phyloP scores from a whole-genome alignment of 2,329 filamentous ascomycete genomes.

The Fusarium sacchari region DNA sequence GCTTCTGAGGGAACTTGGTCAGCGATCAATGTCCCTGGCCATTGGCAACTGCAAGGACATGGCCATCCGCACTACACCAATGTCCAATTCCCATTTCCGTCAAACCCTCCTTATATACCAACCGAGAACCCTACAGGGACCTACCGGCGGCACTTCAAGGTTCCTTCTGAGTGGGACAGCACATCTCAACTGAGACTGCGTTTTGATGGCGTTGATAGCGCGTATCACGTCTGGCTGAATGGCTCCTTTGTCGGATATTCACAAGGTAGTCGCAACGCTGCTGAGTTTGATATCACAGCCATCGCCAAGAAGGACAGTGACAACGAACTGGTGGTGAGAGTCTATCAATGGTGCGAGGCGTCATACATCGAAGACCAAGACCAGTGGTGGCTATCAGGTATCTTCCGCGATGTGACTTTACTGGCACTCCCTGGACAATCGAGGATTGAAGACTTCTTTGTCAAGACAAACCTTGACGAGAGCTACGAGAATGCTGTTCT shows the following conservation, averaged over 20 bases:
- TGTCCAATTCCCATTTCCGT: slow-evolving; percentile 13
- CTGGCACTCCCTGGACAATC: background rate
- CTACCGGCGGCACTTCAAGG: background rate
- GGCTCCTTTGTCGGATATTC: slow-evolving; percentile 6
- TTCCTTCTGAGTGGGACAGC: background rate
- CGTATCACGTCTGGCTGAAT: slow-evolving; percentile 15
- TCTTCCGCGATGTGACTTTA: slow-evolving; percentile 12
- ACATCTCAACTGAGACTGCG: slow-evolving; percentile 1
- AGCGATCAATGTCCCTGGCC: background rate
- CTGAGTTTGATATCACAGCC: background rate
- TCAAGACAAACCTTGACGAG: background rate
- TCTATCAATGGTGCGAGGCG: slow-evolving; percentile 13
- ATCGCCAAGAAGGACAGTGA: background rate
- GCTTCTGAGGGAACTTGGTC: background rate
- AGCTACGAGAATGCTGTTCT: background rate
- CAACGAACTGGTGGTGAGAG: background rate
- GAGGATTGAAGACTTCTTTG: slow-evolving; percentile 2
- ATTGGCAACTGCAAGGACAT: slow-evolving; percentile 14
- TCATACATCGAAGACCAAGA: slow-evolving; percentile 17
- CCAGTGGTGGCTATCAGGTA: slow-evolving; percentile 22
- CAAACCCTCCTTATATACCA: slow-evolving; percentile 7
- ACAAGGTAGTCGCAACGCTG: slow-evolving; percentile 10
- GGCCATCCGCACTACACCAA: slow-evolving; percentile 15
- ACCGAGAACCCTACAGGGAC: slow-evolving; percentile 8
- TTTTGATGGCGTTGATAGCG: slow-evolving; percentile 11